Evolutionary conservation across 495 filamentous ascomycete genomes (phyloP), one percentile per base, ranked within the genome.

Genomic region (Penicillium cosmopolitanum): DNA sequence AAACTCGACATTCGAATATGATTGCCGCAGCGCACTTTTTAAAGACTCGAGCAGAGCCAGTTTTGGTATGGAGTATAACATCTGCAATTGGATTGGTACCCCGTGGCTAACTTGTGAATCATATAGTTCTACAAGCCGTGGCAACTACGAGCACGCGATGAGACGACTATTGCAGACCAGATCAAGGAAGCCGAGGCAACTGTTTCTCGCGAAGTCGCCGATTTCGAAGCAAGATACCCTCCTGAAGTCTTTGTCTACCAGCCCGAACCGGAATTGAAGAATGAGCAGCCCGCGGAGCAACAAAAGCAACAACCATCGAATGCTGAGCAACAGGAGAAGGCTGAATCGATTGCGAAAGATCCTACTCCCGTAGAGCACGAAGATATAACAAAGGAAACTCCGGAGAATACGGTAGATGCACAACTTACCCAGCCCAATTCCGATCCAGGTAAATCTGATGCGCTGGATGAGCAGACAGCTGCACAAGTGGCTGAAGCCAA

Each of bases 101-200:
- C 55, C 13, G 50, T 53, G 2, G 48, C 55, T 65, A 58, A 65
- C 25, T 31, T 18, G 25, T 52, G 62, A 76, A 36, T 42, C 5
- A 44, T 43, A 4, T 65, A 97, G 94, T 94, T 87, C 72, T 98
- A 96, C 73, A 88, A 88, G 51, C 95, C 95, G 6, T 97, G 90
- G 89, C 85, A 93, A 66, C 77, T 89, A 52, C 82, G 84, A 31
- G 72, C 80, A 5, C 80, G 80, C 16, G 85, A 91, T 57, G 85
- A 88, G 56, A 82, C 77, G 10, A 78, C 74, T 38, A 89, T 91
- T 71, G 76, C 76, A 53, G 71, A 77, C 13, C 88, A 91, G 61
- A 75, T 88, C 38, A 67, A 80, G 35, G 83, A 85, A 56, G 80
- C 83, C 28, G 73, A 87, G 64, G 76, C 73, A 3, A 77, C 58